These are phyloP conservation scores for Elaeis oleifera DNA, from an alignment of 202 grass and related monocot species.

Conservation along the genomic window DNA sequence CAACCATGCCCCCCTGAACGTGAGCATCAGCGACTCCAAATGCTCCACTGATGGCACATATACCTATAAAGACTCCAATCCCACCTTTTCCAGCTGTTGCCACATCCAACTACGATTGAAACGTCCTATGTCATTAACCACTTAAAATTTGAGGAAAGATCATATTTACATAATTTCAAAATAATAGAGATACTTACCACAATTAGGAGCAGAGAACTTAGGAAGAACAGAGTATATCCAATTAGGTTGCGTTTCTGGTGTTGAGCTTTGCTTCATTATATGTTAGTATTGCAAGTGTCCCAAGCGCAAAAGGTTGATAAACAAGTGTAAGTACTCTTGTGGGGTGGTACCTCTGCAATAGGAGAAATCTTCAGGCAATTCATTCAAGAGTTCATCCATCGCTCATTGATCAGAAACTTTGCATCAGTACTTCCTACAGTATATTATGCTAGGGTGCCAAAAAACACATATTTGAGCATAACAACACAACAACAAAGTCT, in stretches of 20 bases:
- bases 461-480: too few relatives aligned
- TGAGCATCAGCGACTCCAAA: constrained; percentile 61
- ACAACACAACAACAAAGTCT: too few relatives aligned
- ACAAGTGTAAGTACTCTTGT: constrained; percentile 63
- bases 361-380: background rate
- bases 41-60: constrained; percentile 37
- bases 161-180: too few relatives aligned
- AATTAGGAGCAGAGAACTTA: constrained; percentile 47
- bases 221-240: constrained; percentile 64
- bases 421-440: too few relatives aligned
- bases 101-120: constrained; percentile 54
- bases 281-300: constrained; percentile 34
- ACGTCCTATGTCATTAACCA: too few relatives aligned
- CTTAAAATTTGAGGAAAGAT: too few relatives aligned
- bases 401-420: background rate
- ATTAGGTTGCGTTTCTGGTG: constrained; percentile 58
- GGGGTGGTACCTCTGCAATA: constrained; percentile 55
- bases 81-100: constrained; percentile 53
- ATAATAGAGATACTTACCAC: constrained; percentile 34
- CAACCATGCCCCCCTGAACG: constrained; percentile 69
- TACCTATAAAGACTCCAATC: constrained; percentile 45
- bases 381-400: background rate
- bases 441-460: too few relatives aligned
- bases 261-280: constrained; percentile 69
- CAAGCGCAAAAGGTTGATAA: constrained; percentile 75